phyloP scores from a whole-genome alignment of 2,329 filamentous ascomycete species.

The Dendryphion nanum region DNA sequence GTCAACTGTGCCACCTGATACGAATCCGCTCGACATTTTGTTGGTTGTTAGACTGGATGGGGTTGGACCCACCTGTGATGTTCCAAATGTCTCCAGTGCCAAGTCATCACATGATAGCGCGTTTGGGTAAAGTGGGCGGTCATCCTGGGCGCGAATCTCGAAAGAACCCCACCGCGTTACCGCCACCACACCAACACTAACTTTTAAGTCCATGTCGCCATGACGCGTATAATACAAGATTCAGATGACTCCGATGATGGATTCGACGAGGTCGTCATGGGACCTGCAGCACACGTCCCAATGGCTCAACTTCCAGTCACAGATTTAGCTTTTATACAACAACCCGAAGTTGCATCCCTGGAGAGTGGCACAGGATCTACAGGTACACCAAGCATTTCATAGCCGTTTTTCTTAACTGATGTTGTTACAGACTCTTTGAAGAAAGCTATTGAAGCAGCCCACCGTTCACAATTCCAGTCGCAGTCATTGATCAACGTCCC shows the following conservation, averaged over 20 bases:
- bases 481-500: not conserved
- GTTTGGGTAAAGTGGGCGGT: not conserved
- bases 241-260: conserved; percentile 41
- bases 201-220: conserved; percentile 1
- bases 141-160: not conserved
- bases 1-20: conserved; percentile 51
- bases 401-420: conserved; percentile 3
- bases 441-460: conserved; percentile 22
- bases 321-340: not conserved
- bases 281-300: conserved; percentile 2
- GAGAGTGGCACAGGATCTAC: conserved; percentile 26
- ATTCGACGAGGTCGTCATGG: conserved; percentile 24
- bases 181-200: not conserved
- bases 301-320: not conserved
- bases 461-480: conserved; percentile 22
- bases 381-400: conserved; percentile 16
- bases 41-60: too few relatives aligned
- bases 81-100: not conserved
- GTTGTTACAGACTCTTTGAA: conserved; percentile 21
- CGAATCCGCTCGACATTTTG: conserved; percentile 49
- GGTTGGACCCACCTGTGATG: not conserved
- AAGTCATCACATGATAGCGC: not conserved
- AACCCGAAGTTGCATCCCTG: not conserved
- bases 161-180: not conserved
- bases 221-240: conserved; percentile 34